Conservation (phyloP, 2,329 filamentous ascomycete genomes). For the Endoconidiophora laricicola region DNA sequence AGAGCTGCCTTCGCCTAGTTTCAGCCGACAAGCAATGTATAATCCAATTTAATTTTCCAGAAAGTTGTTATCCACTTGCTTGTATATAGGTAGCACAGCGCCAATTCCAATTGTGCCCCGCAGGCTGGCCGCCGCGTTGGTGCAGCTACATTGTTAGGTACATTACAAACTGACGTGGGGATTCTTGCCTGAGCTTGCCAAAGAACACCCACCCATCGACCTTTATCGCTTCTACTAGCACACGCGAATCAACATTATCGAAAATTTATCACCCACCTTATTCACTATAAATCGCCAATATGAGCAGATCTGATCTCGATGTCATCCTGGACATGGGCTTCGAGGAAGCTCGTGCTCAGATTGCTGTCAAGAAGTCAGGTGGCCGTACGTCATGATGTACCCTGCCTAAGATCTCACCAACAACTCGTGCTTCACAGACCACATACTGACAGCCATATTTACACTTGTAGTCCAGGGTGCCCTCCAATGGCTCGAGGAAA, state of each 20-base stretch:
- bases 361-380: conserved; percentile 72
- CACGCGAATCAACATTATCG: not conserved
- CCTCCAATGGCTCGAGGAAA: conserved; percentile 86
- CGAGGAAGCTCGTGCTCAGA: conserved; percentile 60
- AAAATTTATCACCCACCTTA: not conserved
- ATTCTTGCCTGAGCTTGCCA: no score
- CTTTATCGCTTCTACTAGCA: not conserved
- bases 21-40: no score
- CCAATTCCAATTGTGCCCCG: no score
- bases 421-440: not conserved
- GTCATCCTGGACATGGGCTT: conserved; percentile 60
- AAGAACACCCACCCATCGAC: no score
- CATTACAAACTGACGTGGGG: no score
- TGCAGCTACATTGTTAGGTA: no score
- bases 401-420: not conserved
- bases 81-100: no score
- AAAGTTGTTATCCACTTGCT: no score
- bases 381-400: conserved; percentile 40
- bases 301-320: conserved; percentile 43
- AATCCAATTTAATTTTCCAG: no score
- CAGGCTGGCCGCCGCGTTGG: no score
- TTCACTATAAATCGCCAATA: conserved; percentile 18
- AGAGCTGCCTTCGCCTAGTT: no score
- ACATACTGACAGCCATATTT: not conserved
- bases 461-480: conserved; percentile 56